Evolutionary conservation across 2,329 filamentous ascomycete genomes (phyloP).

Genomic region (Rhynchosporium graminicola): DNA sequence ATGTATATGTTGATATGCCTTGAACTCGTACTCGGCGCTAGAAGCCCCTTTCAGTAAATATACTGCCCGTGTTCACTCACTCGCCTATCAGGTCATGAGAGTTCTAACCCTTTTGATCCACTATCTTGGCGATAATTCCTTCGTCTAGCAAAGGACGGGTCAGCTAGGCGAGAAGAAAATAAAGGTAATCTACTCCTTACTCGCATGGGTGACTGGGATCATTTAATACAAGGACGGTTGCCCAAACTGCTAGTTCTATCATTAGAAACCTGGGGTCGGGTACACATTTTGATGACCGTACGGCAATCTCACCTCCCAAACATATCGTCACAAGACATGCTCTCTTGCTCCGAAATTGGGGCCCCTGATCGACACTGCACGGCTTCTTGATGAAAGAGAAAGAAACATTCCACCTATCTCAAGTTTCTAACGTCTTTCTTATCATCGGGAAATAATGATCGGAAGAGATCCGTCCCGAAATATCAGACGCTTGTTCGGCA

Average conservation of each 20-base stretch:
- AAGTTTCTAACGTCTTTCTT: slow-evolving; percentile 2
- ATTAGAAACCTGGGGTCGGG: slow-evolving; percentile 10
- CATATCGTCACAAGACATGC: slow-evolving; percentile 4
- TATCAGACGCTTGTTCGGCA: slow-evolving; percentile 4
- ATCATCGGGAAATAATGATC: neutral
- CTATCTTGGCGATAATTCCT: slow-evolving; percentile 12
- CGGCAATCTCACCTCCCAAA: neutral
- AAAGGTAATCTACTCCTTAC: neutral
- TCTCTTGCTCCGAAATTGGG: neutral
- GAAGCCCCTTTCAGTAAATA: slow-evolving; percentile 2
- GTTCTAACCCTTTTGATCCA: slow-evolving; percentile 2
- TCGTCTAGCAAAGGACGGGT: neutral
- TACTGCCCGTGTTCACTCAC: neutral
- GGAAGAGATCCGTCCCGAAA: slow-evolving; percentile 8
- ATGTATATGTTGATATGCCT: slow-evolving; percentile 9
- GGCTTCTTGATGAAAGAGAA: neutral
- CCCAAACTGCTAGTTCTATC: slow-evolving; percentile 10
- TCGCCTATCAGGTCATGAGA: neutral
- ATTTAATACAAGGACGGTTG: slow-evolving; percentile 4
- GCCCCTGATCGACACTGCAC: slow-evolving; percentile 7
- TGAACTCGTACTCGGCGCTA: slow-evolving; percentile 12
- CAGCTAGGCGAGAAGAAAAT: neutral
- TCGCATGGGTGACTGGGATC: slow-evolving; percentile 1
- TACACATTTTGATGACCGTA: slow-evolving; percentile 2
- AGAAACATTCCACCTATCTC: neutral